Evolutionary conservation across 345 rosid species (phyloP).

Genomic region (Psidium guajava): DNA sequence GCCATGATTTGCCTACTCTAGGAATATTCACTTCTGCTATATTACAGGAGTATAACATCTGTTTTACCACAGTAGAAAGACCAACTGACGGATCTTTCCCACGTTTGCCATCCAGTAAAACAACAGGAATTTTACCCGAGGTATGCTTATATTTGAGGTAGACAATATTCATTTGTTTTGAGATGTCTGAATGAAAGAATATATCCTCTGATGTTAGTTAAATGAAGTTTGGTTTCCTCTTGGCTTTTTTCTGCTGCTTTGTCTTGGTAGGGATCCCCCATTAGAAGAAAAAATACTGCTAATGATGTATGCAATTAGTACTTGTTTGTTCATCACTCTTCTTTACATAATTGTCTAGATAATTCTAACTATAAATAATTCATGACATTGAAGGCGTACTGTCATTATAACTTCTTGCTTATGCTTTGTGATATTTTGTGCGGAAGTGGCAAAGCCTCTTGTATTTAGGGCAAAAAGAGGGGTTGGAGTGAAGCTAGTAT

Average conservation of each 20-base stretch:
- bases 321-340: neutral
- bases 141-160: constrained; percentile 17
- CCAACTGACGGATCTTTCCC: constrained; percentile 66
- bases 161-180: neutral
- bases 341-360: neutral
- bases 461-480: neutral
- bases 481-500: neutral
- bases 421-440: neutral
- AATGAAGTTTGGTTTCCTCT: neutral
- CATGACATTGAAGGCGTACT: neutral
- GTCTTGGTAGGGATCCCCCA: neutral
- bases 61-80: constrained; percentile 91
- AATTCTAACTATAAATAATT: neutral
- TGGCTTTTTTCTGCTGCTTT: neutral
- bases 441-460: neutral
- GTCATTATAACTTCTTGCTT: neutral
- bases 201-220: neutral
- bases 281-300: neutral
- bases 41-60: constrained; percentile 87
- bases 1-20: neutral
- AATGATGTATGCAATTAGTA: neutral
- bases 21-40: constrained; percentile 2
- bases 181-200: neutral
- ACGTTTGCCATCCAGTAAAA: constrained; percentile 54
- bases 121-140: constrained; percentile 87